phyloP scores from a whole-genome alignment of 768 basidiomycete species.

The Tylopilus balloui region DNA sequence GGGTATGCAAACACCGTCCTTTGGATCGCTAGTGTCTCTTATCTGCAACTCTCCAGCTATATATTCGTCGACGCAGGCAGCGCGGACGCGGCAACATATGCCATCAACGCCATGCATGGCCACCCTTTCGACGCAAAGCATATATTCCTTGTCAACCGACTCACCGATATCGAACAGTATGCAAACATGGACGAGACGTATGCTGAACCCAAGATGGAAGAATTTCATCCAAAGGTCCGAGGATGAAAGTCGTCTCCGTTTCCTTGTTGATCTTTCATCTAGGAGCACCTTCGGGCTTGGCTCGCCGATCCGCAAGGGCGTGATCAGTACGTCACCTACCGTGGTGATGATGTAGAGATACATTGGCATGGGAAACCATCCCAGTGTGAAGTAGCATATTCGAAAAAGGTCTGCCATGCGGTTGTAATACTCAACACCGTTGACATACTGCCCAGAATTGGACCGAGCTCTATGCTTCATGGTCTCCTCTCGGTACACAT shows the following conservation, averaged over 20 bases:
- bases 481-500: conserved; percentile 97
- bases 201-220: conserved; percentile 66
- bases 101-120: conserved; percentile 63
- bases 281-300: conserved; percentile 98
- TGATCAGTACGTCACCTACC: conserved; percentile 94
- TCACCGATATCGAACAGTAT: conserved; percentile 86
- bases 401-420: conserved; percentile 57
- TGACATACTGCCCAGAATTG: conserved; percentile 58
- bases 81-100: conserved; percentile 64
- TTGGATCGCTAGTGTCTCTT: neutral
- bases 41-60: conserved; percentile 45
- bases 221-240: conserved; percentile 67
- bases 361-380: conserved; percentile 92
- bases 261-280: conserved; percentile 7
- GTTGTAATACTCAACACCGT: neutral
- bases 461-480: conserved; percentile 94
- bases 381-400: conserved; percentile 72
- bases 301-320: conserved; percentile 87
- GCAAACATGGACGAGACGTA: conserved; percentile 74
- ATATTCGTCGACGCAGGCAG: conserved; percentile 77
- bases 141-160: conserved; percentile 79
- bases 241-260: neutral
- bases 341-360: conserved; percentile 86
- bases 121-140: conserved; percentile 86
- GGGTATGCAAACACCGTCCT: conserved; percentile 52